Percentiles rank a stretch among this genome's conserved stretches.
These are phyloP conservation scores for Irineochytrium annulatum DNA, from an alignment of 192 early-diverging fungal genomes.

Conservation along the genomic window DNA sequence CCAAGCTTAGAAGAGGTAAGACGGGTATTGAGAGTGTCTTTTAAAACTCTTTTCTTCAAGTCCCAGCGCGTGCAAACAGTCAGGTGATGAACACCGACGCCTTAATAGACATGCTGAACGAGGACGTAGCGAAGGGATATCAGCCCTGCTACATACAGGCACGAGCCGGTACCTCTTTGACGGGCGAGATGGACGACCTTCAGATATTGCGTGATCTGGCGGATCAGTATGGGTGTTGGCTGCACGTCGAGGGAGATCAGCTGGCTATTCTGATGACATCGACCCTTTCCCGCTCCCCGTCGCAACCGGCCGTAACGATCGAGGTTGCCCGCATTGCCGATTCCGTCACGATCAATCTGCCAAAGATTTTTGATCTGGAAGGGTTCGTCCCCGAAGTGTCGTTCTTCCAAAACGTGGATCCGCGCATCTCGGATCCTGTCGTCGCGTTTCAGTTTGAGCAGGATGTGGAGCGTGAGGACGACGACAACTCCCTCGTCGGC, in stretches of 20 bases:
- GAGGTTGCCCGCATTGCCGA: not conserved
- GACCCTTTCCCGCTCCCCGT: not conserved
- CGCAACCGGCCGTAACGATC: too few species aligned
- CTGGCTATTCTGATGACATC: not conserved
- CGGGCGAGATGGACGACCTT: not conserved
- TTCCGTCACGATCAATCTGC: not conserved
- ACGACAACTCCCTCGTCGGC: too few species aligned
- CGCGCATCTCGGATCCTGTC: not conserved
- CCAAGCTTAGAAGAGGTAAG: too few species aligned
- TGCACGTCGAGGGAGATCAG: conserved; percentile 1
- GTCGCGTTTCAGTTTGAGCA: not conserved
- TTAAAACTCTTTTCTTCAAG: too few species aligned
- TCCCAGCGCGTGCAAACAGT: not conserved
- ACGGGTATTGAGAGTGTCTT: too few species aligned
- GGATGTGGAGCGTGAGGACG: too few species aligned
- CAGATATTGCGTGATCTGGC: not conserved
- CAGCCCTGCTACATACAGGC: not conserved
- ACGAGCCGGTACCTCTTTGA: not conserved
- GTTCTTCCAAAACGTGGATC: conserved; percentile 1
- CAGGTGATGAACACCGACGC: not conserved
- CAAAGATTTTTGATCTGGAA: not conserved
- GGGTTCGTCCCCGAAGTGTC: not conserved
- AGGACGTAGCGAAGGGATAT: not conserved
- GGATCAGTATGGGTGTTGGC: not conserved
- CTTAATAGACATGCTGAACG: not conserved